These are phyloP conservation scores for Datura wrightii DNA, from an alignment of 257 asterid species.

Conservation along the genomic window DNA sequence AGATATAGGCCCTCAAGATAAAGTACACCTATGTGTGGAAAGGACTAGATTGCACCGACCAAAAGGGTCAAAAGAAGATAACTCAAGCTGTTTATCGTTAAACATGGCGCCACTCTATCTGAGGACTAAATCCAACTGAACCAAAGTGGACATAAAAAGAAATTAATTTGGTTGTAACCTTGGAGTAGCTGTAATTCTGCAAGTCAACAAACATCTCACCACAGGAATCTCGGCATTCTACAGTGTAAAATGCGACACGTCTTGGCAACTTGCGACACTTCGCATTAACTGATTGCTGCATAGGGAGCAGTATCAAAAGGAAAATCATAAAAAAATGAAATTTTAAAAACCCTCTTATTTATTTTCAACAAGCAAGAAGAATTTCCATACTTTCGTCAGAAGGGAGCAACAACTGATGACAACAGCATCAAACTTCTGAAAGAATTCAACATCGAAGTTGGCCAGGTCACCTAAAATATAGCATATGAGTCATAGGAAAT, in stretches of 20 bases:
- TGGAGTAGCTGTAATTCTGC: slow-evolving; percentile 80
- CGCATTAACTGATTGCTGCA: slow-evolving; percentile 78
- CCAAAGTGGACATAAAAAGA: background rate
- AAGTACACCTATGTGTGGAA: background rate
- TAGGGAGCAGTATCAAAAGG: slow-evolving; percentile 5
- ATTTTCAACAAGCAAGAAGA: slow-evolving; percentile 10
- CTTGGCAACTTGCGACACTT: slow-evolving; percentile 80
- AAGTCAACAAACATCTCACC: slow-evolving; percentile 96
- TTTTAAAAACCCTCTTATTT: background rate
- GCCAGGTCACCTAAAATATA: slow-evolving; percentile 47
- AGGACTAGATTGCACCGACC: slow-evolving; percentile 30
- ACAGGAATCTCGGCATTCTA: slow-evolving; percentile 91
- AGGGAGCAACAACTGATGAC: slow-evolving; percentile 48
- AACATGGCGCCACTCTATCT: background rate
- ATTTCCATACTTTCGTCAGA: slow-evolving; percentile 41
- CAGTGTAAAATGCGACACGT: slow-evolving; percentile 81
- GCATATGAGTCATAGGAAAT: slow-evolving; percentile 5
- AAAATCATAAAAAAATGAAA: background rate
- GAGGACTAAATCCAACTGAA: background rate
- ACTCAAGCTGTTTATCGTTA: slow-evolving; percentile 19
- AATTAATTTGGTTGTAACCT: slow-evolving; percentile 50
- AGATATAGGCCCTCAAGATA: background rate
- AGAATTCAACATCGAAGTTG: slow-evolving; percentile 45
- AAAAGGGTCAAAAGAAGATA: slow-evolving; percentile 28
- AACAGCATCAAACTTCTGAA: slow-evolving; percentile 49